Base-by-base conservation (phyloP, 1,284 basidiomycete genomes). In the Pseudozyma flocculosa region DNA sequence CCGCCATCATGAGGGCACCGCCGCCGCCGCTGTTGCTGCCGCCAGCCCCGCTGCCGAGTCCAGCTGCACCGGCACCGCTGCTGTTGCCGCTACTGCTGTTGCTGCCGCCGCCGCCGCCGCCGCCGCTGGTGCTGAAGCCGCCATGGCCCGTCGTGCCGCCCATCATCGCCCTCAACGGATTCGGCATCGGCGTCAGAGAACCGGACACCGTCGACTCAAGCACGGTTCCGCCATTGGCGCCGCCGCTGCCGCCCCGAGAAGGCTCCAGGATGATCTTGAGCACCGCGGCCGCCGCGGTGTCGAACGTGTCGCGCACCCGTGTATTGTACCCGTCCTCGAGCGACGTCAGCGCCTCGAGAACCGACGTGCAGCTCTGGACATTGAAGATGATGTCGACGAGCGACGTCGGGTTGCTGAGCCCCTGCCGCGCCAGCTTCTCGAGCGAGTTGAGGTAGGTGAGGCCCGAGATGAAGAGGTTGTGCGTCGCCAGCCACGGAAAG, bases 331-430 rank as follows among this genome's bases (percentile, higher is more conserved):
- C 62, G 40, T 53, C 62, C 22, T 61, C 58, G 7, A 58, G 43
- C 22, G 59, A 48, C 1, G 63, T 61, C 8, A 66, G 46, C 26
- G 58, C 59, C 36, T 66, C 58, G 14, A 66, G 24, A 29, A 59
- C 61, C n/a, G 55, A 58, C 10, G 63, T 55, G 26, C 63, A 66
- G n/a, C 52, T 56, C 41, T 66, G 63, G 34, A 66, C 59, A 29
- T 61, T 61, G 45, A 61, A 59, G 14, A 66, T 50, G 19, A 66
- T 59, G 40, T 66, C 63, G 10, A 61, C 54, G 3, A 66, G 48
- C 4, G 58, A 59, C 29, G 48, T 57, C 1, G 54, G 55, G 39
- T 45, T 47, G 19, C 43, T 24, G 5, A 50, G 14, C 13, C 54
- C 63, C 2, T 49, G 54, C 15, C 55, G 21, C 1, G 52, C 53